These are phyloP conservation scores for Boletellus deceptivus DNA, from an alignment of 1,284 basidiomycete genomes.

Conservation along the genomic window DNA sequence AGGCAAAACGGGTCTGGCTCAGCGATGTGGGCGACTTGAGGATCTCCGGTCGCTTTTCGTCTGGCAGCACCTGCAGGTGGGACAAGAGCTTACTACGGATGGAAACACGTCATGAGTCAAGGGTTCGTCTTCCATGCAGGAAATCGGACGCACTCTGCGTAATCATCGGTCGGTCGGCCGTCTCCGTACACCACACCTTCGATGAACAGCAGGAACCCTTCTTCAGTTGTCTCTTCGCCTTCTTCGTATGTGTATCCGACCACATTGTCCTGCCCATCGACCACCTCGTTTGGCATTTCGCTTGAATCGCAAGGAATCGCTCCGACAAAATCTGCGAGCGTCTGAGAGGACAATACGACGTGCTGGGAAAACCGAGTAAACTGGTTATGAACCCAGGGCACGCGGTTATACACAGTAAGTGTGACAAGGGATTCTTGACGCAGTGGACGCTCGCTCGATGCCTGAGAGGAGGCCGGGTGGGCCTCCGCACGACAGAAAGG, in stretches of 20 bases:
- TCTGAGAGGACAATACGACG: conserved; percentile 65
- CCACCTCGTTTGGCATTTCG: conserved; percentile 45
- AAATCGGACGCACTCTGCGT: conserved; percentile 51
- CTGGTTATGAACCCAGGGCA: conserved; percentile 59
- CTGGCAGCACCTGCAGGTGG: conserved; percentile 39
- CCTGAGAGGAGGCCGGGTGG: background rate
- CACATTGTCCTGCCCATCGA: conserved; percentile 35
- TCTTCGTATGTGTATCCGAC: conserved; percentile 34
- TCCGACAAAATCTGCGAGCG: conserved; percentile 60
- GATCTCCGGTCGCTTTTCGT: conserved; percentile 34
- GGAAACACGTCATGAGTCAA: background rate
- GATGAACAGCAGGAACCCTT: conserved; percentile 55
- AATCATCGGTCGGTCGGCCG: conserved; percentile 46
- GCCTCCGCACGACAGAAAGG: background rate
- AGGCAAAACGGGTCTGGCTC: conserved; percentile 47
- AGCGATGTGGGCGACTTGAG: conserved; percentile 46
- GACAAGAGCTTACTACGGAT: conserved; percentile 49
- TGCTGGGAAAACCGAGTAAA: conserved; percentile 67
- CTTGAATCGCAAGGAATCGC: conserved; percentile 64
- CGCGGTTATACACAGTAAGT: conserved; percentile 56
- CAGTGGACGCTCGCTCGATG: conserved; percentile 7
- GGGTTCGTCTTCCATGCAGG: background rate
- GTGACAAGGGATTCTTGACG: conserved; percentile 50
- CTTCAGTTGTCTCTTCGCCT: conserved; percentile 17
- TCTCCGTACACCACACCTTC: conserved; percentile 60